Conservation (phyloP, 768 basidiomycete genomes). For the Lactarius vividus region DNA sequence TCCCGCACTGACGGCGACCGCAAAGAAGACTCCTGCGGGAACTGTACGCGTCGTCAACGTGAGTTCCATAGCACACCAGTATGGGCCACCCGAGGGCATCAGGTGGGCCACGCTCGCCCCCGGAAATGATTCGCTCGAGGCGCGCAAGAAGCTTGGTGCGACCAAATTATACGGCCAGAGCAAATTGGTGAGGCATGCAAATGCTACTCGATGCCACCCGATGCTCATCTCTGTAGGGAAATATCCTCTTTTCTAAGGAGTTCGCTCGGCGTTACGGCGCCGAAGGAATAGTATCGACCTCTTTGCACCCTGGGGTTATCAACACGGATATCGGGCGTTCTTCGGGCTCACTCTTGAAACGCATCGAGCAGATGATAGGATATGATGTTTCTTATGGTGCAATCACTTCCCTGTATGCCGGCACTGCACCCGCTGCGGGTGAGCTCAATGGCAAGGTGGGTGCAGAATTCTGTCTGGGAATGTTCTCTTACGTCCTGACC, state of each 20-base stretch:
- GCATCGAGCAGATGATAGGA: neutral
- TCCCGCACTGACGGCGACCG: conserved; percentile 29
- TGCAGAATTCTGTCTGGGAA: neutral
- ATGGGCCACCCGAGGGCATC: conserved; percentile 2
- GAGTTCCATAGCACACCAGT: conserved; percentile 12
- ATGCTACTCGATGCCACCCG: neutral
- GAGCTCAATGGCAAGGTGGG: conserved; percentile 17
- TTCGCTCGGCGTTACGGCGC: conserved; percentile 31
- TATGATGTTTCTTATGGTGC: neutral
- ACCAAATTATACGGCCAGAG: conserved; percentile 16
- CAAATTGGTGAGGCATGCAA: conserved; percentile 10
- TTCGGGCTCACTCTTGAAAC: neutral
- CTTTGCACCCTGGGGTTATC: conserved; percentile 9
- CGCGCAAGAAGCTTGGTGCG: neutral
- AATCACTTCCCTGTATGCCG: conserved; percentile 11
- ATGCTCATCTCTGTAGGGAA: conserved; percentile 18
- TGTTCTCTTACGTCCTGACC: neutral
- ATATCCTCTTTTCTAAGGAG: conserved; percentile 32
- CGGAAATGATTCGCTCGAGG: conserved; percentile 1
- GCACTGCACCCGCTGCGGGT: neutral
- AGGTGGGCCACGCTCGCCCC: conserved; percentile 3
- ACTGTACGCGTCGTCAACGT: conserved; percentile 33
- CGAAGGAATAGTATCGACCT: conserved; percentile 29
- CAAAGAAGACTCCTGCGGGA: neutral
- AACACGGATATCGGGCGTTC: conserved; percentile 1